Conservation (phyloP, 768 basidiomycete genomes). For the Lactarius tabidus region DNA sequence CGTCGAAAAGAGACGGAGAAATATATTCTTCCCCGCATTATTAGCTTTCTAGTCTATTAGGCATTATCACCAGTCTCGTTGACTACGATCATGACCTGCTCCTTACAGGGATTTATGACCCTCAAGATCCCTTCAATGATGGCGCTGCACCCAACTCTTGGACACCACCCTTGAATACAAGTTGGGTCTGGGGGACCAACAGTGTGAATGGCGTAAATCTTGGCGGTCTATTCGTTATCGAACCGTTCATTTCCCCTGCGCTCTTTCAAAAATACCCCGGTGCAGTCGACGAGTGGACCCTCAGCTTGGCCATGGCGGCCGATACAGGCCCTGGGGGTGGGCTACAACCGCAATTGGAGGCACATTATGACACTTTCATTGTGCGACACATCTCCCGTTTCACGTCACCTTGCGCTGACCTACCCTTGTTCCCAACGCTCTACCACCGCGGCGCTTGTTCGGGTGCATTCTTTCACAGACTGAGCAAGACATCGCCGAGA, state of each 20-base stretch:
- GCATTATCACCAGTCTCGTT: background rate
- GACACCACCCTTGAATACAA: slow-evolving; percentile 75
- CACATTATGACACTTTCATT: slow-evolving; percentile 84
- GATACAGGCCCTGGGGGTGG: slow-evolving; percentile 57
- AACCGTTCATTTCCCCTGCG: slow-evolving; percentile 73
- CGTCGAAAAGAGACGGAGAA: background rate
- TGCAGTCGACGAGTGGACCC: slow-evolving; percentile 66
- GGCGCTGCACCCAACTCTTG: slow-evolving; percentile 73
- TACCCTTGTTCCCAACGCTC: slow-evolving; percentile 8
- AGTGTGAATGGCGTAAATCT: slow-evolving; percentile 66
- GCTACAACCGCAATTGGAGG: slow-evolving; percentile 55
- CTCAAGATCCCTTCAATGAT: slow-evolving; percentile 72
- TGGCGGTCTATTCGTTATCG: slow-evolving; percentile 73
- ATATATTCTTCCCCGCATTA: slow-evolving; percentile 2
- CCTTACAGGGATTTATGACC: slow-evolving; percentile 58
- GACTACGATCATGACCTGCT: background rate
- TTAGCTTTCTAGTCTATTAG: slow-evolving; percentile 1
- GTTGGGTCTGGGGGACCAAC: slow-evolving; percentile 68
- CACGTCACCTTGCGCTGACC: slow-evolving; percentile 12
- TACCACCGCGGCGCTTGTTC: slow-evolving; percentile 13
- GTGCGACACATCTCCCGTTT: slow-evolving; percentile 40
- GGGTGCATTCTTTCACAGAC: slow-evolving; percentile 45
- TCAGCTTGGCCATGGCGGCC: slow-evolving; percentile 61
- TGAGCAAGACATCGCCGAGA: slow-evolving; percentile 84
- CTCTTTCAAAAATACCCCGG: slow-evolving; percentile 60